Evolutionary conservation across 2,329 filamentous ascomycete species (phyloP).

Genomic region (Cercospora sojina): DNA sequence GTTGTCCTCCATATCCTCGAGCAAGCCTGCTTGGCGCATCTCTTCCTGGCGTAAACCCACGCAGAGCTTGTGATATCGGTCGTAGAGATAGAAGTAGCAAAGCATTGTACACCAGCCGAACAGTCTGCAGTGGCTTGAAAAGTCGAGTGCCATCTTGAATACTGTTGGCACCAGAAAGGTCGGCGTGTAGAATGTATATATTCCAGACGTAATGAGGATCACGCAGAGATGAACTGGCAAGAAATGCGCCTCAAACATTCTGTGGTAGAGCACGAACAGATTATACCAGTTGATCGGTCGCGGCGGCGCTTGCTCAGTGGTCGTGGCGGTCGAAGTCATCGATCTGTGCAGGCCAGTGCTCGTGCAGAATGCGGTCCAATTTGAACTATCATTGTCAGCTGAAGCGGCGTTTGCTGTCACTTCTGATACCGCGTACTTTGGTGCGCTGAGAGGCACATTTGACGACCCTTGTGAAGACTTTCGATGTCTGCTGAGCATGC

Average conservation of each 20-base stretch:
- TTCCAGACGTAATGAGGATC: conserved; percentile 60
- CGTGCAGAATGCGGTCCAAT: conserved; percentile 36
- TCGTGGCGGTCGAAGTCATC: conserved; percentile 24
- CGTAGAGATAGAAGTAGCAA: conserved; percentile 65
- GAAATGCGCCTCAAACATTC: conserved; percentile 73
- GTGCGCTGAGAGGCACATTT: conserved; percentile 29
- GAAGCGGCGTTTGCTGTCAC: conserved; percentile 11
- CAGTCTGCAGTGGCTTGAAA: conserved; percentile 61
- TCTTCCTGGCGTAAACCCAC: conserved; percentile 62
- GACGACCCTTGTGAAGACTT: conserved; percentile 13
- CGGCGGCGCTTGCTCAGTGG: conserved; percentile 22
- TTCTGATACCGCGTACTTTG: conserved; percentile 29
- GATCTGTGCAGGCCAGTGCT: conserved; percentile 34
- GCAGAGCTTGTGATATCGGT: conserved; percentile 64
- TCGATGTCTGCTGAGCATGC: conserved; percentile 32
- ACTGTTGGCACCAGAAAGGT: conserved; percentile 53
- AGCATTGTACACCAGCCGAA: conserved; percentile 63
- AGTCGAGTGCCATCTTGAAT: conserved; percentile 59
- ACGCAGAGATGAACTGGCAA: conserved; percentile 67
- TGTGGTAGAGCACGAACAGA: conserved; percentile 60
- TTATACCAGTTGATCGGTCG: conserved; percentile 45
- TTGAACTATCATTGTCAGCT: conserved; percentile 28
- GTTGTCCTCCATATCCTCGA: conserved; percentile 56
- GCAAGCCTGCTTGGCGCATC: conserved; percentile 64
- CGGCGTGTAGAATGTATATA: conserved; percentile 59